phyloP scores from a whole-genome alignment of 768 basidiomycete genomes.

The Auricularia auricula-judae region DNA sequence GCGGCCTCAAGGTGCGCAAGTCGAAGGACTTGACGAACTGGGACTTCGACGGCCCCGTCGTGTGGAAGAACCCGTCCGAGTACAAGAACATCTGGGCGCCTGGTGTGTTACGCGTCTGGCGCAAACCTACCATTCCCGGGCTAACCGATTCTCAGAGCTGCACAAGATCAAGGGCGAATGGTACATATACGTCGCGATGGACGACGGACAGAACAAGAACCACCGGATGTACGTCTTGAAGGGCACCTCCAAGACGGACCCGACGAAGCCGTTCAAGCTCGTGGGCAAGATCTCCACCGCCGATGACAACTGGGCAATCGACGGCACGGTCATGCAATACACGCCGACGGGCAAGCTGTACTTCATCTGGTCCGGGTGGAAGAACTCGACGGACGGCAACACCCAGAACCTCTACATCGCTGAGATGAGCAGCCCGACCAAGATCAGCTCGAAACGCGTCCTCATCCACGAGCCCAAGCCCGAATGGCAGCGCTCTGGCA shows the following conservation, averaged over 20 bases:
- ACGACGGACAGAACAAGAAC: neutral
- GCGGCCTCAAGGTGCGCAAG: too few relatives aligned
- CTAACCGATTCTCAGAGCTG: neutral
- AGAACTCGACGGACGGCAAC: neutral
- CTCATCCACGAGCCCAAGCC: neutral
- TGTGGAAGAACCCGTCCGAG: neutral
- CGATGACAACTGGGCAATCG: neutral
- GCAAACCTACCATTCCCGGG: neutral
- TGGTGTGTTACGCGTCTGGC: neutral
- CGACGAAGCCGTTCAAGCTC: neutral
- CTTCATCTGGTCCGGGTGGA: neutral
- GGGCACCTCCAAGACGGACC: neutral
- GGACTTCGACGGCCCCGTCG: neutral
- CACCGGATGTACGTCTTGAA: neutral
- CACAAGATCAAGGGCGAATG: neutral
- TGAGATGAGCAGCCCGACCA: neutral
- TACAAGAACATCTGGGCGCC: neutral
- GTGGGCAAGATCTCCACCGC: neutral
- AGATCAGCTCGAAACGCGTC: neutral
- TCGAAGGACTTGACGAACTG: neutral
- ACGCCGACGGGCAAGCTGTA: neutral
- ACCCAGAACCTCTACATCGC: slow-evolving; percentile 1
- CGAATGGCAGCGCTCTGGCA: neutral
- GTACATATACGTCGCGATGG: neutral
- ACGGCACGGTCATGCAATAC: slow-evolving; percentile 1